phyloP scores from a whole-genome alignment of 2,329 filamentous ascomycete species.

The Eutypa lata region DNA sequence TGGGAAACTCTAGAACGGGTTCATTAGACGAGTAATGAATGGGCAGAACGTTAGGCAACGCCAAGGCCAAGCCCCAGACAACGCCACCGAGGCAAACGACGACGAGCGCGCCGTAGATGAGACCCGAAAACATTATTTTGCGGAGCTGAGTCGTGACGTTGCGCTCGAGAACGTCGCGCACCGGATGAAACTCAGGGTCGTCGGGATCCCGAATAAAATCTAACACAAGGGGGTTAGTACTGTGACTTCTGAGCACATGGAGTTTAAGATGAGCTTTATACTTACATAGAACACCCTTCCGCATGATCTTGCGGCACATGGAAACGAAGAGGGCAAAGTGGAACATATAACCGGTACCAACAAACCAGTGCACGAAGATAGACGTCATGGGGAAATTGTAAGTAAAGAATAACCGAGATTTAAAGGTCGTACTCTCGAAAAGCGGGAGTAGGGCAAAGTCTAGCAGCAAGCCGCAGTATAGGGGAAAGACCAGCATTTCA shows the following conservation, averaged over 20 bases:
- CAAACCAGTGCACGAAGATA: constrained; percentile 97
- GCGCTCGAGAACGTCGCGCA: constrained; percentile 91
- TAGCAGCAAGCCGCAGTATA: constrained; percentile 90
- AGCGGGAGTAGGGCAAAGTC: constrained; percentile 86
- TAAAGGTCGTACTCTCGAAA: constrained; percentile 76
- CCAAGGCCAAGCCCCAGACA: constrained; percentile 80
- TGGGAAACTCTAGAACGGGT: constrained; percentile 88
- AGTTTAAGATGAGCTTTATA: constrained; percentile 16
- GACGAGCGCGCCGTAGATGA: constrained; percentile 91
- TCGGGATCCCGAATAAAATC: constrained; percentile 98
- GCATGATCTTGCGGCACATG: constrained; percentile 98
- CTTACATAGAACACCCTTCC: constrained; percentile 87
- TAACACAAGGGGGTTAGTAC: constrained; percentile 35
- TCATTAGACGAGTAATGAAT: constrained; percentile 93
- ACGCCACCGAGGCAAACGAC: constrained; percentile 92
- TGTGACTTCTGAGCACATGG: constrained; percentile 1
- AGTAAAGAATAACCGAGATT: constrained; percentile 76
- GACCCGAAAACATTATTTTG: constrained; percentile 93
- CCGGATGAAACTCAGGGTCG: constrained; percentile 96
- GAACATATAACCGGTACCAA: constrained; percentile 99
- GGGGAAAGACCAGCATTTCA: constrained; percentile 95
- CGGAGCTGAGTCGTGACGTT: constrained; percentile 88
- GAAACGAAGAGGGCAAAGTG: constrained; percentile 98
- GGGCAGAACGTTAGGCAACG: constrained; percentile 71
- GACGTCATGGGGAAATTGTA: constrained; percentile 79